Base-by-base conservation (phyloP, 208 protist genomes). In the Trypanosoma mega region DNA sequence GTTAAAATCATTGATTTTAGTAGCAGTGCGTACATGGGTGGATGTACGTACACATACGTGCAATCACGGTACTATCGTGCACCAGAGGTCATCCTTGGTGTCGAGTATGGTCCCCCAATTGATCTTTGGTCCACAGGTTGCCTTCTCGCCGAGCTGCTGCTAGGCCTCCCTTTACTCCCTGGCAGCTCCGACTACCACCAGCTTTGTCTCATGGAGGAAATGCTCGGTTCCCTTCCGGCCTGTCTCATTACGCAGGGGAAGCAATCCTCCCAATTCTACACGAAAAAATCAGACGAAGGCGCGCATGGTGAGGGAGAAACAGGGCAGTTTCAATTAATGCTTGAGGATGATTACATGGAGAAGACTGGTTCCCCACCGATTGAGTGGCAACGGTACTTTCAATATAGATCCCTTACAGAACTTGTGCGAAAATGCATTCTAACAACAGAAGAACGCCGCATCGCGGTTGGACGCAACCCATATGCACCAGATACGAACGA, bases 91-190 rank as follows among this genome's bases (percentile, higher is more conserved):
- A 97, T 99, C 33, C 51, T 99, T 0, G 92, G 89, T 29, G 74
- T 92, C 0, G 50, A 73, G 23, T 99, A 98, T 76, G 76, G 78
- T 27, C 78, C 64, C 16, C 74, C 75, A 14, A 98, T 99, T 57
- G 98, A 99, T 76, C 89, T 99, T 64, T 99, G 98, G 97, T 97
- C 85, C 24, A 83, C 98, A n/a, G 98, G 97, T 3, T 99, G 97
- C 67, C 85, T 98, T 37, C 78, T 98, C 20, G 96, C 92, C 39
- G 97, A 99, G 76, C 73, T 99, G 24, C 86, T 95, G 47, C 87
- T 93, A 14, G 98, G 97, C 20, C 78, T 96, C 46, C 97, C 98
- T 23, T 63, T 99, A 31, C 93, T 99, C 61, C 91, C 94, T 0
- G 96, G 96, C 9, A 76, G 76, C 36, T 93, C 93, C 37, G 91